These are phyloP conservation scores for Conticribra guillardii DNA, from an alignment of 108 stramenopile species.

Conservation along the genomic window DNA sequence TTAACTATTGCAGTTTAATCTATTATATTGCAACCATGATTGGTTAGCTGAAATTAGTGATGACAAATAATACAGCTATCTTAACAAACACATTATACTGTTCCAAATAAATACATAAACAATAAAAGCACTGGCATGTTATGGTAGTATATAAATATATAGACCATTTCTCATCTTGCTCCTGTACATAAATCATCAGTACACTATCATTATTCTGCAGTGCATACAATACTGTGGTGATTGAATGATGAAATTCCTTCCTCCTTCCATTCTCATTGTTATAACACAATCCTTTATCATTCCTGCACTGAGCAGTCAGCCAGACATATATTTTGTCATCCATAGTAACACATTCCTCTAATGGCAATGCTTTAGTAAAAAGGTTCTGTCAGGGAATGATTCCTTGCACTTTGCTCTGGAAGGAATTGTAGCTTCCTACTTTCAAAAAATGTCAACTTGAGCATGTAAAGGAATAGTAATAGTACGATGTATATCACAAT, in stretches of 20 bases:
- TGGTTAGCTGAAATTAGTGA: too few relatives aligned
- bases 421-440: slow-evolving; percentile 50
- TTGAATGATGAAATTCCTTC: too few relatives aligned
- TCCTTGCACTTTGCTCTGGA: slow-evolving; percentile 37
- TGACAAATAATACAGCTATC: too few relatives aligned
- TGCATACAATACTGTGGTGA: too few relatives aligned
- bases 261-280: too few relatives aligned
- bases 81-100: background rate
- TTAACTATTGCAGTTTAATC: too few relatives aligned
- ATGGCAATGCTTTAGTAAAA: slow-evolving; percentile 12
- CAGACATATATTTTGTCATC: background rate
- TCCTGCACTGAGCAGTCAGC: background rate
- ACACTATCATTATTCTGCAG: background rate
- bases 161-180: too few relatives aligned
- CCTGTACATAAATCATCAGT: too few relatives aligned
- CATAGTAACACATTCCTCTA: too few relatives aligned
- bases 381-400: slow-evolving; percentile 41
- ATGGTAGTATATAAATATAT: too few relatives aligned
- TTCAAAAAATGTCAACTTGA: slow-evolving; percentile 89
- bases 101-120: background rate
- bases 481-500: slow-evolving; percentile 81
- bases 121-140: background rate
- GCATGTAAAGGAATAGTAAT: slow-evolving; percentile 90
- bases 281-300: too few relatives aligned
- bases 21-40: too few relatives aligned